Conservation (phyloP, 2,329 filamentous ascomycete species). For the Penicillium sumatraense region DNA sequence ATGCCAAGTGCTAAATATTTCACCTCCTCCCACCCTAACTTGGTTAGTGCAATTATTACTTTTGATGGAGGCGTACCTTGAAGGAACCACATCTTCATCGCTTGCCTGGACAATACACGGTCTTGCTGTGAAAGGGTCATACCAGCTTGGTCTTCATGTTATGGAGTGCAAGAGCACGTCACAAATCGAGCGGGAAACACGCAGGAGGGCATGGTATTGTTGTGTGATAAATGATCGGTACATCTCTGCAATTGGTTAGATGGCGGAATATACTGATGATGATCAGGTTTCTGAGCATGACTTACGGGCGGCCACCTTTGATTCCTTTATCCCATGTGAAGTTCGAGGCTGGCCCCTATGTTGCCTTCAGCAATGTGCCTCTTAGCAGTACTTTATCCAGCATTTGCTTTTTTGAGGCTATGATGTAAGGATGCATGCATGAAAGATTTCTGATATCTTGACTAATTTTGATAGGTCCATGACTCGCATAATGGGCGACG, state of each 20-base stretch:
- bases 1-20: neutral
- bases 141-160: slow-evolving; percentile 1
- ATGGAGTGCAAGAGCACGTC: neutral
- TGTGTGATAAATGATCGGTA: neutral
- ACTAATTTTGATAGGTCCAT: neutral
- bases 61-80: neutral
- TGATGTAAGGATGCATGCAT: no score
- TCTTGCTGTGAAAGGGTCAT: slow-evolving; percentile 1
- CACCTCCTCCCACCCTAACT: no score
- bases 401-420: neutral
- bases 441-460: neutral
- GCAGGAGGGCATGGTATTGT: neutral
- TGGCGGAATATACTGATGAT: no score
- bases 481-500: neutral
- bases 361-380: no score
- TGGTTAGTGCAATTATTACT: slow-evolving; percentile 1
- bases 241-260: no score
- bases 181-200: neutral
- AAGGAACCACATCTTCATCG: neutral
- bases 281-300: neutral
- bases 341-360: neutral
- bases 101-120: slow-evolving; percentile 4
- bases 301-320: neutral
- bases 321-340: neutral
- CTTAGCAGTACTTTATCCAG: neutral